Conservation (phyloP, 495 filamentous ascomycete genomes). For the Podospora pseudopauciseta region DNA sequence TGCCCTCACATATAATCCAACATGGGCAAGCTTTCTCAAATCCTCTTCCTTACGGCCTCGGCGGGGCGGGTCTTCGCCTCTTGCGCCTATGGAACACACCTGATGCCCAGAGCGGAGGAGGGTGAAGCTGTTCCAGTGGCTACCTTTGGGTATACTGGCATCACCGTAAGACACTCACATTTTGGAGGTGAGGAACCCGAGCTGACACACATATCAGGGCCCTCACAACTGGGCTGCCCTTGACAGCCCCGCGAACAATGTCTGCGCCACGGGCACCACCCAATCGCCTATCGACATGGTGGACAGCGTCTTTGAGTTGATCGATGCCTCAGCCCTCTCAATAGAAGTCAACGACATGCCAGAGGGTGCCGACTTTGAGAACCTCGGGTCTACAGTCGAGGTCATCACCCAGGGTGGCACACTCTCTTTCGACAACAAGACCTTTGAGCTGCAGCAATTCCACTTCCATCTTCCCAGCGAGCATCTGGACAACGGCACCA, state of each 20-base stretch:
- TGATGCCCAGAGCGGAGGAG: slow-evolving; percentile 38
- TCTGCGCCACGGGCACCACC: slow-evolving; percentile 51
- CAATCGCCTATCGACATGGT: slow-evolving; percentile 63
- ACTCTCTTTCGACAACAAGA: slow-evolving; percentile 42
- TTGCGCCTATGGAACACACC: slow-evolving; percentile 32
- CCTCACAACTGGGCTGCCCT: slow-evolving; percentile 59
- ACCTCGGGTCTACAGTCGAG: slow-evolving; percentile 59
- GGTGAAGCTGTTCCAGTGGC: slow-evolving; percentile 30
- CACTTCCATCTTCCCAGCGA: slow-evolving; percentile 70
- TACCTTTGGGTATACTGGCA: slow-evolving; percentile 51
- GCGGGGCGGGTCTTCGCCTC: slow-evolving; percentile 29
- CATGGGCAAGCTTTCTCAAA: slow-evolving; percentile 17
- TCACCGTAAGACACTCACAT: slow-evolving; percentile 21
- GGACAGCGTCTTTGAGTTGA: slow-evolving; percentile 39
- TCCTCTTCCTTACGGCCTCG: slow-evolving; percentile 25
- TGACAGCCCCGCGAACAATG: slow-evolving; percentile 37
- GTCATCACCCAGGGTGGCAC: slow-evolving; percentile 42
- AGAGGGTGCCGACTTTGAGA: slow-evolving; percentile 51
- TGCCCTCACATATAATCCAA: background rate
- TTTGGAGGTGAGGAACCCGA: too few species aligned
- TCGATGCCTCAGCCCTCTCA: slow-evolving; percentile 37
- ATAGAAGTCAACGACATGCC: slow-evolving; percentile 35
- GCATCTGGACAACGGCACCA: slow-evolving; percentile 52
- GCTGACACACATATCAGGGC: slow-evolving; percentile 32
- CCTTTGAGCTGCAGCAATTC: slow-evolving; percentile 59